Percentiles rank a stretch among this genome's conserved stretches.
phyloP scores from a whole-genome alignment of 2,329 filamentous ascomycete genomes.

The Aureobasidium zeae region DNA sequence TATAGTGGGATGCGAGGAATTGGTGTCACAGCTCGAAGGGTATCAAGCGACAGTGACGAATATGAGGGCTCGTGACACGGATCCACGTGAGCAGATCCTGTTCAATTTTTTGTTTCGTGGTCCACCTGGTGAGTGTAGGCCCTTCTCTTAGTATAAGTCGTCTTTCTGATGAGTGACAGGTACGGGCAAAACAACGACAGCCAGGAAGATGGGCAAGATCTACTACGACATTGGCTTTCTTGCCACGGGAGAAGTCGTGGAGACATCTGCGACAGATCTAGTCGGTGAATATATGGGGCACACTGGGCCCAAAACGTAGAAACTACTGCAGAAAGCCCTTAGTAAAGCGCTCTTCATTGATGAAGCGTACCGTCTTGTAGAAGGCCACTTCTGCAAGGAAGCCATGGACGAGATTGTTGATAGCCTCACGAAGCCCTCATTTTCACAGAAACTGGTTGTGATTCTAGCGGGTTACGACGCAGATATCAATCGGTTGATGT shows the following conservation, averaged over 20 bases:
- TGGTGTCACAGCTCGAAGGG: background rate
- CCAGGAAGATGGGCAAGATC: constrained; percentile 63
- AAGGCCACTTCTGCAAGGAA: constrained; percentile 49
- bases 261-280: constrained; percentile 59
- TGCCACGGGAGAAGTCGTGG: constrained; percentile 48
- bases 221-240: constrained; percentile 69
- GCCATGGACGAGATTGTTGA: constrained; percentile 46
- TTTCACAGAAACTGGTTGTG: constrained; percentile 51
- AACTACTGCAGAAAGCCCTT: constrained; percentile 47
- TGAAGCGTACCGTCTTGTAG: constrained; percentile 57
- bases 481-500: constrained; percentile 56
- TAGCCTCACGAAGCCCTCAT: constrained; percentile 48
- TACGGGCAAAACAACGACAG: constrained; percentile 68
- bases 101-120: background rate
- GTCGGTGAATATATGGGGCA: constrained; percentile 61
- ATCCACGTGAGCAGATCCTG: background rate
- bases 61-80: background rate
- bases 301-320: constrained; percentile 56
- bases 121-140: constrained; percentile 35
- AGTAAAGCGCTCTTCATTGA: constrained; percentile 56
- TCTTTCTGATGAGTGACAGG: no score
- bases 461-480: constrained; percentile 61
- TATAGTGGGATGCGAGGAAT: background rate
- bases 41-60: background rate
- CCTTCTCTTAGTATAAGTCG: no score